Evolutionary conservation across 306 rosid genomes (phyloP), one percentile per base, ranked within the genome.

Genomic region (Dalbergia cochinchinensis): DNA sequence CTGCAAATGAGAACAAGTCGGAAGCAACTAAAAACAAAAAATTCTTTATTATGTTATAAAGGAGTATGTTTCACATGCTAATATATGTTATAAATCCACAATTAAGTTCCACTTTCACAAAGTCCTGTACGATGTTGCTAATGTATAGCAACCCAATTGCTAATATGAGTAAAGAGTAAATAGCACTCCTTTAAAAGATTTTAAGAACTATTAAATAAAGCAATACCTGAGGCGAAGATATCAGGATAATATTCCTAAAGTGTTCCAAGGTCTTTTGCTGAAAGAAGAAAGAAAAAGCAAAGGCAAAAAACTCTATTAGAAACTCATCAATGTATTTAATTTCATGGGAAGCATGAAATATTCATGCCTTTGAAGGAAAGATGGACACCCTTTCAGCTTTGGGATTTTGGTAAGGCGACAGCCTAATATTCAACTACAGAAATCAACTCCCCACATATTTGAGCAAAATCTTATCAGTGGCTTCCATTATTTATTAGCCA

Each of bases 211-310:
- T 14, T 65, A 37, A 48, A 71, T 71, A 78, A 70, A 69, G 41
- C 48, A 78, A 77, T 86, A 94, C 99, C 97, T 94, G 99, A 15
- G 99, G 99, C 54, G 99, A 94, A 79, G 99, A 94, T 42, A 92
- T 73, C 82, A 94, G 80, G 71, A 94, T 80, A 85, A 94, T 87
- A 84, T 94, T 89, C 90, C 78, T 91, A 88, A 94, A 94, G 80
- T 78, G 85, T 82, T 89, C 93, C 71, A 94, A 82, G 10, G 99
- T 94, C 85, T 90, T 92, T 82, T 92, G 86, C 99, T 94, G 99
- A 70, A 84, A 92, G 70, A 72, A 82, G 33, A 68, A 82, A 81
- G 39, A 70, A 75, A 41, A 78, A 41, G 53, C 31, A 53, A 65
- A 69, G 65, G 8, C n/a, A 80, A 72, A 83, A 5, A 77, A 62